Conservation (phyloP, 495 filamentous ascomycete species). For the Rhizodiscina lignyota region DNA sequence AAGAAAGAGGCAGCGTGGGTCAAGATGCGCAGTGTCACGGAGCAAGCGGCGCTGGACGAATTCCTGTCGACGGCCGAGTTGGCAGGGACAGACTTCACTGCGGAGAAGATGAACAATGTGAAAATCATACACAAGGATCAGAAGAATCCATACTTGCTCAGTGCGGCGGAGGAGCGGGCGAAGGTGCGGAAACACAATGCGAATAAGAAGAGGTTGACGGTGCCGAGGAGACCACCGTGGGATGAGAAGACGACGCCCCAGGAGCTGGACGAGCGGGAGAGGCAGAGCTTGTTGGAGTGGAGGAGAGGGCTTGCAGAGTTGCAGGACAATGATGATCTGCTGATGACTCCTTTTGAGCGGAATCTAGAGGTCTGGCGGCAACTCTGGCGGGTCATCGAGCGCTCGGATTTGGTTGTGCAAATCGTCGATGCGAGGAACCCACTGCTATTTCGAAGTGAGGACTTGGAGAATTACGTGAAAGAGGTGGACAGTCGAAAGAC, state of each 20-base stretch:
- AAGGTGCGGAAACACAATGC: conserved; percentile 64
- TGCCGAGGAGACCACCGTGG: conserved; percentile 83
- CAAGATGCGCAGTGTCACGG: conserved; percentile 97
- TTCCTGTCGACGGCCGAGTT: conserved; percentile 79
- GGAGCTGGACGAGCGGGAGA: conserved; percentile 65
- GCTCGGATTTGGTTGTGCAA: conserved; percentile 90
- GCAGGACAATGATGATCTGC: conserved; percentile 77
- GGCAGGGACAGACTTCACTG: conserved; percentile 94
- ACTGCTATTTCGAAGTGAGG: conserved; percentile 82
- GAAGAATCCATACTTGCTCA: conserved; percentile 86
- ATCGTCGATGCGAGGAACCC: conserved; percentile 97
- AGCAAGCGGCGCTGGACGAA: conserved; percentile 88
- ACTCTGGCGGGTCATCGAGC: conserved; percentile 94
- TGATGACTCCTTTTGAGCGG: conserved; percentile 97
- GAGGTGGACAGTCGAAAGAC: conserved; percentile 77
- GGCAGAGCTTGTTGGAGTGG: conserved; percentile 74
- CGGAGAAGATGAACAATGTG: conserved; percentile 95
- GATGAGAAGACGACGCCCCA: conserved; percentile 64
- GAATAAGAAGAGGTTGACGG: conserved; percentile 62
- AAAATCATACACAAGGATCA: conserved; percentile 95
- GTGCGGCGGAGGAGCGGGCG: conserved; percentile 66
- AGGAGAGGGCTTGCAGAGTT: conserved; percentile 78
- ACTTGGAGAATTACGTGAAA: conserved; percentile 86
- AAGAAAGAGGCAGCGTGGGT: conserved; percentile 67
- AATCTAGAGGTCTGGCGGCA: conserved; percentile 98